These are phyloP conservation scores for Eimeria falciformis DNA, from an alignment of 169 alveolate species.

Conservation along the genomic window DNA sequence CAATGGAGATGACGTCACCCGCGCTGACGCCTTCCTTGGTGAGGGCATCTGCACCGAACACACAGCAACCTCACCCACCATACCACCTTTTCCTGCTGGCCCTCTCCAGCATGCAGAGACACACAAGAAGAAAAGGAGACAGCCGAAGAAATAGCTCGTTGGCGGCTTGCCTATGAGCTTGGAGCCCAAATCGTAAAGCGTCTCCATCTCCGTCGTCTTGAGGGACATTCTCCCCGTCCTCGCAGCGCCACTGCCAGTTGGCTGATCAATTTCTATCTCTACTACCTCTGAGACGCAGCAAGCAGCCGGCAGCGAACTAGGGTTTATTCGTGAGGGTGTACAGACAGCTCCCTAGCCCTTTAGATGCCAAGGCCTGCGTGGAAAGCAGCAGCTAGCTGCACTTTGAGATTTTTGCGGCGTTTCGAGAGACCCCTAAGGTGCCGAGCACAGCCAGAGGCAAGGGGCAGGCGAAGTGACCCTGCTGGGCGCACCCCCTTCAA, in stretches of 20 bases:
- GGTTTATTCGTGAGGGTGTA: not conserved
- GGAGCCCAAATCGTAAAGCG: slow-evolving; percentile 97
- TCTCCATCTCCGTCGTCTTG: slow-evolving; percentile 99
- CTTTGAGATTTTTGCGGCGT: too few relatives aligned
- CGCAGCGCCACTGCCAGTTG: slow-evolving; percentile 78
- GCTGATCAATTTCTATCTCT: slow-evolving; percentile 98
- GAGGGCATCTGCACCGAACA: slow-evolving; percentile 80
- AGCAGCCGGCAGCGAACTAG: not conserved
- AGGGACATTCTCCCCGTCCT: slow-evolving; percentile 88
- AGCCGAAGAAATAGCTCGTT: not conserved
- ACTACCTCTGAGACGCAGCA: slow-evolving; percentile 93
- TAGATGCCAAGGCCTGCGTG: too few relatives aligned
- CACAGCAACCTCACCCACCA: not conserved
- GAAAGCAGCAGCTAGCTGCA: too few relatives aligned
- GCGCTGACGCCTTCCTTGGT: slow-evolving; percentile 90
- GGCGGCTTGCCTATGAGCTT: slow-evolving; percentile 92
- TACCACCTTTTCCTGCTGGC: not conserved
- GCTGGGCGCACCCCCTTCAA: slow-evolving; percentile 96
- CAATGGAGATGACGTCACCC: slow-evolving; percentile 96
- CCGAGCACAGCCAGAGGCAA: too few relatives aligned
- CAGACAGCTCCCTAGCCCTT: not conserved
- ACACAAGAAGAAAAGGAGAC: not conserved
- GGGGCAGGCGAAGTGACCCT: too few relatives aligned
- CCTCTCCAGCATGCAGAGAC: not conserved
- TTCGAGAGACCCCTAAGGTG: too few relatives aligned